phyloP scores from a whole-genome alignment of 2,329 filamentous ascomycete species.

The Alternaria gaisen region DNA sequence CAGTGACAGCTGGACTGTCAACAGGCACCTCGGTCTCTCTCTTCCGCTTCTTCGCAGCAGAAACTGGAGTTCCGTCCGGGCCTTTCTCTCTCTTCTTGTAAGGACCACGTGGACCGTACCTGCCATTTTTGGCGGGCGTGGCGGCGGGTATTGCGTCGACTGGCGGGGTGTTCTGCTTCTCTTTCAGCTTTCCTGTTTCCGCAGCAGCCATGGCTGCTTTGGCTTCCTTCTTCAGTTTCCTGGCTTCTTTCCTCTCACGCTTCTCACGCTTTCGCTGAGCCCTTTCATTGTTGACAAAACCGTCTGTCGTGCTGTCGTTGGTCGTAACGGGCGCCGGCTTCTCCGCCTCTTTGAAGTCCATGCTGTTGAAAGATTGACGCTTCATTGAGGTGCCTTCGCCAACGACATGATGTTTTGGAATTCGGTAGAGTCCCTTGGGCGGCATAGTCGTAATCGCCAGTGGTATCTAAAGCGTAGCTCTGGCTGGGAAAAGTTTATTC shows the following conservation, averaged over 20 bases:
- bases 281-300: background rate
- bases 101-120: slow-evolving; percentile 8
- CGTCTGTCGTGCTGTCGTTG: background rate
- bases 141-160: background rate
- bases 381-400: slow-evolving; percentile 8
- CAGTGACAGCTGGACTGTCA: background rate
- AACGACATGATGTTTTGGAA: slow-evolving; percentile 35
- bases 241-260: slow-evolving; percentile 16
- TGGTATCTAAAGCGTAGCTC: background rate
- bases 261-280: slow-evolving; percentile 9
- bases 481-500: background rate
- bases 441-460: slow-evolving; percentile 20
- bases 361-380: slow-evolving; percentile 31
- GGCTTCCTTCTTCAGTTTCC: slow-evolving; percentile 10
- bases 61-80: background rate
- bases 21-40: slow-evolving; percentile 13
- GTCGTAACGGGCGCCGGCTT: background rate
- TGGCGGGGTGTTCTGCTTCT: background rate
- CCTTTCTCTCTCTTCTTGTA: slow-evolving; percentile 17
- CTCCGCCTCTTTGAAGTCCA: slow-evolving; percentile 25
- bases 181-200: background rate
- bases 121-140: slow-evolving; percentile 10
- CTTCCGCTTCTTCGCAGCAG: slow-evolving; percentile 31
- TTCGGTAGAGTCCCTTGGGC: slow-evolving; percentile 34
- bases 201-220: background rate